Evolutionary conservation across 495 filamentous ascomycete genomes (phyloP), one percentile per base, ranked within the genome.

Genomic region (Monascus purpureus): DNA sequence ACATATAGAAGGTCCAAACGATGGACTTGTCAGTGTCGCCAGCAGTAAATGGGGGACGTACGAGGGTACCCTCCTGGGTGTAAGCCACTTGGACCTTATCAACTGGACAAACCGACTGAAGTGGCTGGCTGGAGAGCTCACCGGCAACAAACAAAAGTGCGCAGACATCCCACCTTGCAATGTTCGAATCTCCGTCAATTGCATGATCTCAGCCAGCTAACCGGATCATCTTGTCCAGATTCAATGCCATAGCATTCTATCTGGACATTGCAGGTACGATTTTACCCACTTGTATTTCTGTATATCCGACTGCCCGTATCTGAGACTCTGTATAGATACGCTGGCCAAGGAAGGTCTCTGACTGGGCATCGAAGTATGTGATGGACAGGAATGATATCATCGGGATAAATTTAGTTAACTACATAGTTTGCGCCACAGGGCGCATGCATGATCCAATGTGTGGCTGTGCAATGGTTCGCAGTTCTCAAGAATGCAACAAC

Each of bases 221-320:
- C n/a, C n/a, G n/a, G n/a, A n/a, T n/a, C n/a, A n/a, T n/a, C n/a
- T n/a, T n/a, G n/a, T n/a, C n/a, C 39, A 92, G 82, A 18, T 94
- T 96, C 60, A 96, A 96, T 46, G 88, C 87, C 3, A 77, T 95
- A 42, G 87, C 88, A 0, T 93, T 96, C 45, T 96, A 96, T 47
- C 72, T 93, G 17, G 80, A 80, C 43, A 90, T 95, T 52, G 76
- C 77, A 33, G 77, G 76, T 79, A 61, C 45, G 68, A 29, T 29
- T 9, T 8, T 17, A 22, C 18, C 29, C 36, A 22, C 27, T 14
- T 5, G 17, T 19, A 19, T 27, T 24, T n/a, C n/a, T n/a, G n/a
- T n/a, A n/a, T n/a, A n/a, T n/a, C n/a, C n/a, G n/a, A n/a, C n/a
- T n/a, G n/a, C n/a, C n/a, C n/a, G n/a, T n/a, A n/a, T n/a, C n/a